Evolutionary conservation across 2,329 filamentous ascomycete species (phyloP), one percentile per base, ranked within the genome.

Genomic region (Paraphoma sp.): DNA sequence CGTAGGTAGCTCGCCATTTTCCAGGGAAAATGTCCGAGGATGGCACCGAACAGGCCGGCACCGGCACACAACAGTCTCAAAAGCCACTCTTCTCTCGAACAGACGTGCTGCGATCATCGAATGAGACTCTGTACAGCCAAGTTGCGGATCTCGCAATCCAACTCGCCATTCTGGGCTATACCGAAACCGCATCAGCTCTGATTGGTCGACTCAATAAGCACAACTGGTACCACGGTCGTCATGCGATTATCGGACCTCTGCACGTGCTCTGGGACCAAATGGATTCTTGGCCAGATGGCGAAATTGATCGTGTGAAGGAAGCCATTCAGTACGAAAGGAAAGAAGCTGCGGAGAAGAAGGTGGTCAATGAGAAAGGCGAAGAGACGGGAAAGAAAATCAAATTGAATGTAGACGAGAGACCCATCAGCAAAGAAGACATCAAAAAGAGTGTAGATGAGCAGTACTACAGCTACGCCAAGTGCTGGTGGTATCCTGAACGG

Each of bases 351-450:
- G 18, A 42, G 29, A 28, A 48, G 33, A 48, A 42, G 23, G 17
- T 48, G 12, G 28, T 10, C 16, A 18, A 45, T 18, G 28, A 45
- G 7, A 8, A 45, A 3, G 46, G 46, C 28, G 46, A 48, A 28
- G 46, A 48, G 33, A 48, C 46, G 31, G 46, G 46, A 14, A 48
- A 48, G 46, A 48, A 41, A 33, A 14, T 40, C 16, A 48, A 41
- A 17, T 29, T 48, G 16, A 16, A 48, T 9, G 46, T 48, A n/a
- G 33, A 48, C 16, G 46, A 48, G n/a, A 48, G 46, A 9, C 46
- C 46, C 3, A 41, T 48, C 18, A 48, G n/a, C 4, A 18, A 41
- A 18, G 33, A 40, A 14, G 46, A 48, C 16, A 31, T 48, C 7
- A 41, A 48, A 33, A 48, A 41, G 23, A 16, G 41, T n/a, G 46